Conservation (phyloP, 2,329 filamentous ascomycete species). For the Diaporthe australafricana region DNA sequence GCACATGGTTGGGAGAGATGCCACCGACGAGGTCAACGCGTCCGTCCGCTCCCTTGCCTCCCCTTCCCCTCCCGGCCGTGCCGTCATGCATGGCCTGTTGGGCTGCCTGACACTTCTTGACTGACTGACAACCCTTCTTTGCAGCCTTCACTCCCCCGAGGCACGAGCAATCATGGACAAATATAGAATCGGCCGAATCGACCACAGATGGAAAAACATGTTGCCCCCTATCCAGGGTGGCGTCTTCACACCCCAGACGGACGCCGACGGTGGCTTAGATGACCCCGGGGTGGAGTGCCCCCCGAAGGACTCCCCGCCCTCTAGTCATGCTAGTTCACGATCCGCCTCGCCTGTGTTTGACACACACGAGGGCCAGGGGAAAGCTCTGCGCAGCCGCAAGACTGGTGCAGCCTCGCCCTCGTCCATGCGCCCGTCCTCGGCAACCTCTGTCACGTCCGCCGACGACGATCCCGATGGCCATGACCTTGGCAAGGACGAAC, state of each 20-base stretch:
- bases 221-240: constrained; percentile 92
- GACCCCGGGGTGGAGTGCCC: constrained; percentile 39
- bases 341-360: constrained; percentile 71
- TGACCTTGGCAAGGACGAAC: constrained; percentile 45
- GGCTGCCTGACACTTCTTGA: background rate
- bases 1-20: constrained; percentile 95
- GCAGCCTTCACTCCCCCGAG: constrained; percentile 83
- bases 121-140: constrained; percentile 19
- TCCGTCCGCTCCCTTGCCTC: constrained; percentile 58
- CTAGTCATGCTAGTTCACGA: constrained; percentile 39
- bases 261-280: constrained; percentile 50
- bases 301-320: constrained; percentile 36
- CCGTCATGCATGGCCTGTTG: background rate
- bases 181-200: constrained; percentile 85
- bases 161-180: constrained; percentile 80
- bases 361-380: constrained; percentile 9
- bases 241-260: constrained; percentile 67
- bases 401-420: constrained; percentile 40
- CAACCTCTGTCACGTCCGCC: constrained; percentile 69
- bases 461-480: constrained; percentile 48
- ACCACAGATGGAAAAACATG: constrained; percentile 89
- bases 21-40: constrained; percentile 93
- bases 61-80: background rate
- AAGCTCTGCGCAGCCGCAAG: constrained; percentile 52
- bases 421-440: constrained; percentile 57